These are phyloP conservation scores for Tricholoma furcatifolium DNA, from an alignment of 768 basidiomycete species.

Conservation along the genomic window DNA sequence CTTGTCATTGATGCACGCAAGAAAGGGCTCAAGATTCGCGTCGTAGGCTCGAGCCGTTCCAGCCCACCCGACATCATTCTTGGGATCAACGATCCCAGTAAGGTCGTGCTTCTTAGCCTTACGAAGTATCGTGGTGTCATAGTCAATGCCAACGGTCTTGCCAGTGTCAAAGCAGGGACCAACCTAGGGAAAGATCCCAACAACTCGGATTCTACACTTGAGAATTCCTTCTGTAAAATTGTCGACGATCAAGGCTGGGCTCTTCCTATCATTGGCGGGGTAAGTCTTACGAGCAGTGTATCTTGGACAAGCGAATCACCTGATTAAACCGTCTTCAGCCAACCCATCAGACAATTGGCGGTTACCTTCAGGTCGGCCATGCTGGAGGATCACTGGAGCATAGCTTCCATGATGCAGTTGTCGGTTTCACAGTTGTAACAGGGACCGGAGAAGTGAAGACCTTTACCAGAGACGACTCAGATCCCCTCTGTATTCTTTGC, in stretches of 20 bases:
- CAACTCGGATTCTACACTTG: constrained; percentile 2
- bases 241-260: constrained; percentile 4
- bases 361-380: not conserved
- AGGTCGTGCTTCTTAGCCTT: constrained; percentile 5
- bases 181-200: constrained; percentile 3
- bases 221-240: not conserved
- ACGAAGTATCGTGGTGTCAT: constrained; percentile 4
- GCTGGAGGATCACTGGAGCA: not conserved
- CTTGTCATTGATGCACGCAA: not conserved
- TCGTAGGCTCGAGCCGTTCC: constrained; percentile 3
- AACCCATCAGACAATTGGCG: not conserved
- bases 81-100: not conserved
- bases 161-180: constrained; percentile 5
- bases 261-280: not conserved
- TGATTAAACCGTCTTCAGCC: not conserved
- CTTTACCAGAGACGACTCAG: not conserved
- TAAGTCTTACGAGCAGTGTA: not conserved
- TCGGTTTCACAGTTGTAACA: constrained; percentile 1
- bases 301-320: not conserved
- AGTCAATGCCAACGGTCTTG: not conserved
- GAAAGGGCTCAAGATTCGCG: constrained; percentile 1
- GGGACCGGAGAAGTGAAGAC: constrained; percentile 2
- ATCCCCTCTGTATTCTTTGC: not conserved
- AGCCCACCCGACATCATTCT: constrained; percentile 5
- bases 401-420: constrained; percentile 1